These are phyloP conservation scores for Ceratocystiopsis brevicomis DNA, from an alignment of 2,329 filamentous ascomycete species.

Conservation along the genomic window DNA sequence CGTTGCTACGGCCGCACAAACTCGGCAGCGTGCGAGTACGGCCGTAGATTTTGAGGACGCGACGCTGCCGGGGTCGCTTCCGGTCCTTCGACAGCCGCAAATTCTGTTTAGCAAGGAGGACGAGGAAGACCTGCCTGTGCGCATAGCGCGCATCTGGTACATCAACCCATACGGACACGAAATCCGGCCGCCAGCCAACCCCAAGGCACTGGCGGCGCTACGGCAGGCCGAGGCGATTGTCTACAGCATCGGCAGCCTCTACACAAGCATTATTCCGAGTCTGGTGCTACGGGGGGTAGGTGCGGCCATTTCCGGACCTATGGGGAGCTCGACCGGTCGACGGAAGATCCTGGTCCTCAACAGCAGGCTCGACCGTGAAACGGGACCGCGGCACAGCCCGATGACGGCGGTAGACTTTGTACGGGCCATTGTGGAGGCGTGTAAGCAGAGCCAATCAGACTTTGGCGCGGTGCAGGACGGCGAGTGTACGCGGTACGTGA, in stretches of 20 bases:
- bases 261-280: conserved; percentile 73
- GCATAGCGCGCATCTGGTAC: conserved; percentile 79
- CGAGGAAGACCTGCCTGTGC: conserved; percentile 55
- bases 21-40: conserved; percentile 19
- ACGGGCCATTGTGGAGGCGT: conserved; percentile 56
- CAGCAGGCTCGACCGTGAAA: conserved; percentile 69
- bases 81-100: conserved; percentile 60
- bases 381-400: conserved; percentile 44
- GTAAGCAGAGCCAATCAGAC: conserved; percentile 43
- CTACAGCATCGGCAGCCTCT: conserved; percentile 87
- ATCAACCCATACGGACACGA: conserved; percentile 98
- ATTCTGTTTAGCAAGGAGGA: conserved; percentile 63
- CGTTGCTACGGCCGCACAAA: conserved; percentile 11
- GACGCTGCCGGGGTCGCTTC: conserved; percentile 63
- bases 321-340: conserved; percentile 40
- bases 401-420: conserved; percentile 70
- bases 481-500: conserved; percentile 53
- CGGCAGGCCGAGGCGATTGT: conserved; percentile 48
- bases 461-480: conserved; percentile 15
- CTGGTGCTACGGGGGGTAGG: conserved; percentile 63
- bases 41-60: conserved; percentile 60
- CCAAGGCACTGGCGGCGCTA: conserved; percentile 55
- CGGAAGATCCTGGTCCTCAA: conserved; percentile 75
- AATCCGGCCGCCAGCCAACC: conserved; percentile 69
- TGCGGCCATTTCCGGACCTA: conserved; percentile 30